Base-by-base conservation (phyloP, 2,329 filamentous ascomycete species). In the Aureobasidium sp. region DNA sequence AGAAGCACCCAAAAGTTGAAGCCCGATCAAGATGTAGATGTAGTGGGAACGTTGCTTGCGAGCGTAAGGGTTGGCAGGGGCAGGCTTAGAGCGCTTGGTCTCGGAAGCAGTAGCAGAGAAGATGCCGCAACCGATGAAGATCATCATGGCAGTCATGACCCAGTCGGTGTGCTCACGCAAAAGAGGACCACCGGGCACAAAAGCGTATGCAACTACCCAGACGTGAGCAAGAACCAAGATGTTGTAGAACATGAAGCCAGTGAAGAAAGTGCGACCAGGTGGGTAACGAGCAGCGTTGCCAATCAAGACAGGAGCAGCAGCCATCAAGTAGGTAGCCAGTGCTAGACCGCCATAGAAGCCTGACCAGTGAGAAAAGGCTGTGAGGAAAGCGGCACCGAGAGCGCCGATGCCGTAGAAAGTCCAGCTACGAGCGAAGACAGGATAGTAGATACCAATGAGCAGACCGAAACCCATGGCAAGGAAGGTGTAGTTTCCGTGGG, bases 161-260 rank as follows among this genome's bases (percentile, higher is more conserved):
- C 92, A 97, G 73, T 97, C 93, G 1, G 92, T 99, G 71, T 87
- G 92, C 74, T 99, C 94, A 48, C 94, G 87, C 47, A 99, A 89
- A 0, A 96, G 82, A 3, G 91, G 91, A 1, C 94, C 94, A 57
- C 94, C 94, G 1, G 94, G 94, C 3, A 99, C 94, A 69, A 99
- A 99, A 13, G 94, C 94, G 70, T 99, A 99, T 2, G 94, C 94
- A 12, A 99, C 94, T 39, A 97, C 89, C 94, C 94, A 99, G 61
- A 97, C 92, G 71, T 97, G 93, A 80, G 96, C 96, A n/a, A 99
- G 83, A 5, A 97, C 87, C 78, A 97, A 78, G 69, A 97, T 82
- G 75, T 97, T 96, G 79, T 97, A 99, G 53, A 96, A 75, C 59
- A 97, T 77, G 77, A 96, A 97, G 4, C 89, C 93, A 15, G 95